Evolutionary conservation across 2,329 filamentous ascomycete genomes (phyloP).

Genomic region (Alternaria tenuissima): DNA sequence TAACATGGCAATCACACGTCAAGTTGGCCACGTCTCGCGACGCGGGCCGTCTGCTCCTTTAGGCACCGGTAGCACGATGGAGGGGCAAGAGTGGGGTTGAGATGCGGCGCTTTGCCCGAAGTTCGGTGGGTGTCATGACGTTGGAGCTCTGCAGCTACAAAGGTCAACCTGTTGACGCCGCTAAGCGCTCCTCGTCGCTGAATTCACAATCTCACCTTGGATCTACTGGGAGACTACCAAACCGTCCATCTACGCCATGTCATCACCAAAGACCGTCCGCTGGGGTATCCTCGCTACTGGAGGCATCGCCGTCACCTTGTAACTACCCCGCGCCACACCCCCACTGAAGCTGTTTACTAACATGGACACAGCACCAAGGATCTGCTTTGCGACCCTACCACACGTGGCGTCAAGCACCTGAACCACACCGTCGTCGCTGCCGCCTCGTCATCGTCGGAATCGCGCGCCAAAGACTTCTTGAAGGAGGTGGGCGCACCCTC

Average conservation of each 20-base stretch:
- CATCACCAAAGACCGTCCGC: constrained; percentile 49
- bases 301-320: constrained; percentile 58
- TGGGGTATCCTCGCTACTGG: constrained; percentile 61
- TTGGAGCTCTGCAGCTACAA: constrained; percentile 14
- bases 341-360: constrained; percentile 20
- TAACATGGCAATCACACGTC: background rate
- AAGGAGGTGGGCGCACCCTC: constrained; percentile 72
- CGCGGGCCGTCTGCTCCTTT: constrained; percentile 10
- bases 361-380: constrained; percentile 66
- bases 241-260: constrained; percentile 29
- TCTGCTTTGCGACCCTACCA: constrained; percentile 75
- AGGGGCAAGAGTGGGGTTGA: constrained; percentile 29
- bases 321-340: constrained; percentile 30
- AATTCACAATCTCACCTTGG: background rate
- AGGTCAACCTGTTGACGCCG: background rate
- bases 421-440: constrained; percentile 80
- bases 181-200: background rate
- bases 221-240: background rate
- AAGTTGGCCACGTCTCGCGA: background rate
- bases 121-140: constrained; percentile 22
- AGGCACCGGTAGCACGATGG: constrained; percentile 13
- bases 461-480: constrained; percentile 76
- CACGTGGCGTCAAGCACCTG: constrained; percentile 74
- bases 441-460: constrained; percentile 76
- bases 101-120: constrained; percentile 12